phyloP scores from a whole-genome alignment of 2,329 filamentous ascomycete genomes.

The Clonostachys rhizophaga region DNA sequence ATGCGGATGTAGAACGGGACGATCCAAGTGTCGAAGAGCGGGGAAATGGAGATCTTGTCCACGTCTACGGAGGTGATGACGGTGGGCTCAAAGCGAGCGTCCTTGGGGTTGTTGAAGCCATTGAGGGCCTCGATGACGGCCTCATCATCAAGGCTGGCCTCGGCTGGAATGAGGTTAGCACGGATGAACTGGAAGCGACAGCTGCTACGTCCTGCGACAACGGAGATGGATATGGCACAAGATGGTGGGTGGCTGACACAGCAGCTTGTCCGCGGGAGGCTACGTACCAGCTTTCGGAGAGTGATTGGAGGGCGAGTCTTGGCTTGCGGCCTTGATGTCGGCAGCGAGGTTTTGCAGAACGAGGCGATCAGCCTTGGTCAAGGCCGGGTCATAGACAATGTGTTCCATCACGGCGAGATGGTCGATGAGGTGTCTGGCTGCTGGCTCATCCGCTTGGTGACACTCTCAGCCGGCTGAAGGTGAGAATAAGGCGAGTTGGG shows the following conservation, averaged over 20 bases:
- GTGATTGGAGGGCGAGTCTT: no score
- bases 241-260: not conserved
- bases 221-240: not conserved
- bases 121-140: conserved; percentile 26
- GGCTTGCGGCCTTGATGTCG: conserved; percentile 20
- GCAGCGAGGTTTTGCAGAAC: conserved; percentile 31
- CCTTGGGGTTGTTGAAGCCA: conserved; percentile 32
- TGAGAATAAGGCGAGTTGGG: no score
- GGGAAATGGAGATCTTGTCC: conserved; percentile 24
- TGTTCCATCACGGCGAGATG: no score
- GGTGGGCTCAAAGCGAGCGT: conserved; percentile 36
- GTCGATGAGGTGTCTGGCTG: no score
- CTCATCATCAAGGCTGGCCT: conserved; percentile 2
- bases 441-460: no score
- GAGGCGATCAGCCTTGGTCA: conserved; percentile 33
- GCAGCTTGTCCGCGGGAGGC: not conserved
- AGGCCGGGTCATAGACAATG: not conserved
- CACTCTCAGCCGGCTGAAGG: no score
- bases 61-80: conserved; percentile 37
- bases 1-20: conserved; percentile 55
- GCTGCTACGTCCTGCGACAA: no score
- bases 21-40: conserved; percentile 38
- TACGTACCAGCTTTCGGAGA: no score
- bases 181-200: not conserved
- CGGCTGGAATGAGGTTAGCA: not conserved